Evolutionary conservation across 208 protist genomes (phyloP).

Genomic region (Acanthamoeba divionensis): DNA sequence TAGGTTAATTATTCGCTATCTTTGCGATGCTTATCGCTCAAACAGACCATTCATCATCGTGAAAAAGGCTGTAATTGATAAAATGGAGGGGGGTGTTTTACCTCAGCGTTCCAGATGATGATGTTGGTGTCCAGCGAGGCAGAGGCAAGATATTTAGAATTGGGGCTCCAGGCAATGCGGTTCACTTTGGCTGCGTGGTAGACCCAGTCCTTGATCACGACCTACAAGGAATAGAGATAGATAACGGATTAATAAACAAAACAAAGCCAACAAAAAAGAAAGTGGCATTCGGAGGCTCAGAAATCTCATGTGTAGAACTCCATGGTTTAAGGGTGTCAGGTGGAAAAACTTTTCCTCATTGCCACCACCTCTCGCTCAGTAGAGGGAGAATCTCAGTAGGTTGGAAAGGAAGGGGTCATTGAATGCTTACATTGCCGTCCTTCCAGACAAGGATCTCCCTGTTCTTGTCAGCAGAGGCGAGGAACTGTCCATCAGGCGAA

Average conservation of each 20-base stretch:
- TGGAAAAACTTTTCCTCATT: too few relatives aligned
- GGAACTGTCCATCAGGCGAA: conserved; percentile 69
- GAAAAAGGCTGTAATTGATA: too few relatives aligned
- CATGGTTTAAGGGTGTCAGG: too few relatives aligned
- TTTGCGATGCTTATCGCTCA: too few relatives aligned
- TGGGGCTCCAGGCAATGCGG: conserved; percentile 18
- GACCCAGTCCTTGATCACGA: neutral
- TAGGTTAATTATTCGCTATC: neutral
- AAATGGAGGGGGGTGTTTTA: neutral
- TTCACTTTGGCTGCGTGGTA: conserved; percentile 28
- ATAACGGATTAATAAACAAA: too few relatives aligned
- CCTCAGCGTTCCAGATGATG: conserved; percentile 27
- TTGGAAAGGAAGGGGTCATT: too few relatives aligned
- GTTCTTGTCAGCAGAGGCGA: conserved; percentile 71
- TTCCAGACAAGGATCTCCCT: conserved; percentile 72
- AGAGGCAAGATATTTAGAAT: conserved; percentile 3
- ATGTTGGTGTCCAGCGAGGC: conserved; percentile 50
- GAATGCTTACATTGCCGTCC: neutral
- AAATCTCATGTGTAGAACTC: too few relatives aligned
- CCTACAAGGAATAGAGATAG: neutral
- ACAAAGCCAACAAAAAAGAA: too few relatives aligned
- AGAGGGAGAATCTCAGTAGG: too few relatives aligned
- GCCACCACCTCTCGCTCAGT: too few relatives aligned
- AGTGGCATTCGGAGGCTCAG: too few relatives aligned
- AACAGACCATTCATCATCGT: neutral